These are phyloP conservation scores for Mycocentrospora acerina DNA, from an alignment of 2,329 filamentous ascomycete genomes.

Conservation along the genomic window DNA sequence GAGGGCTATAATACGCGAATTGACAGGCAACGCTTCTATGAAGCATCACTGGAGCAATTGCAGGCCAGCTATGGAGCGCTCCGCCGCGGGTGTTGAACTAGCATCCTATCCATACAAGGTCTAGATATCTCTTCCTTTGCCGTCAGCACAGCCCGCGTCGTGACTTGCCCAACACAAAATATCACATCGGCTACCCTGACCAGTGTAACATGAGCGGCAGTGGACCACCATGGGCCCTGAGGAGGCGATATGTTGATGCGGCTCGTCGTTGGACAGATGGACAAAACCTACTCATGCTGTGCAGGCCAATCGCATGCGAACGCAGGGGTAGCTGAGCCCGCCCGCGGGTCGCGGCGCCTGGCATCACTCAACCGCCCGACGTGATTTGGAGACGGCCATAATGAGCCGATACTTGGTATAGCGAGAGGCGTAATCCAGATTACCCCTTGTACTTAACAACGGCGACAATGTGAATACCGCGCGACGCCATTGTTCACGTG, in stretches of 20 bases:
- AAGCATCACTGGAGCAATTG: conserved; percentile 27
- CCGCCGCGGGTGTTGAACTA: conserved; percentile 31
- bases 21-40: conserved; percentile 17
- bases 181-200: conserved; percentile 13
- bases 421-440: conserved; percentile 17
- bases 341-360: conserved; percentile 21
- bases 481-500: conserved; percentile 19
- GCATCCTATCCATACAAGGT: conserved; percentile 26
- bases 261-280: conserved; percentile 28
- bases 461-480: conserved; percentile 7
- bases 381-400: conserved; percentile 27
- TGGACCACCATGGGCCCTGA: conserved; percentile 23
- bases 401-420: conserved; percentile 24
- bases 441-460: conserved; percentile 8
- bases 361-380: conserved; percentile 16
- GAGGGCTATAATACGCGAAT: conserved; percentile 19
- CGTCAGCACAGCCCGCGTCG: conserved; percentile 19
- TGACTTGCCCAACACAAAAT: conserved; percentile 29
- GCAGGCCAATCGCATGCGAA: conserved; percentile 25
- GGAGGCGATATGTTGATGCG: conserved; percentile 23
- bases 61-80: conserved; percentile 22
- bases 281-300: conserved; percentile 12
- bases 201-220: conserved; percentile 18
- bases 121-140: conserved; percentile 22
- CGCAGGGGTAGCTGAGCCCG: conserved; percentile 19